A percentile compares a stretch with the other conserved stretches of the same genome.
These are phyloP conservation scores for Colletotrichum sp. DNA, from an alignment of 2,329 filamentous ascomycete species.

Conservation along the genomic window DNA sequence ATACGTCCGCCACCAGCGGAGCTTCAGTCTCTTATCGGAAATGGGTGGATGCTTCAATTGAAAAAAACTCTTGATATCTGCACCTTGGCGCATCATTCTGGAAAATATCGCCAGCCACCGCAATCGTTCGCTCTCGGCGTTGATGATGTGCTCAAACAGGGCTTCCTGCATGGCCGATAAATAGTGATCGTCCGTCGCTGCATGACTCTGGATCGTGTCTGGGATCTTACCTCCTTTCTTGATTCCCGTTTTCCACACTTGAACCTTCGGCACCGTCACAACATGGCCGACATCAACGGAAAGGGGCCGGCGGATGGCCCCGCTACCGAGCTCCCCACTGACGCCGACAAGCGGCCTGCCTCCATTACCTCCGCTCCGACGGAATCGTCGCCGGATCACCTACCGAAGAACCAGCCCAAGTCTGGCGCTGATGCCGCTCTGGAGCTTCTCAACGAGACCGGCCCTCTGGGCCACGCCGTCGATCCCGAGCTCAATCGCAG, in stretches of 20 bases:
- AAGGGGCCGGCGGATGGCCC: neutral
- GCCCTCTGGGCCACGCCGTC: neutral
- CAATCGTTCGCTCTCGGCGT: neutral
- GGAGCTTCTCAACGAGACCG: slow-evolving; percentile 9
- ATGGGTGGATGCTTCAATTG: neutral
- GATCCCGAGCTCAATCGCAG: slow-evolving; percentile 30
- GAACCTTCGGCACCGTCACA: neutral
- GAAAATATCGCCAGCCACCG: neutral
- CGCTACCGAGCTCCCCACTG: neutral
- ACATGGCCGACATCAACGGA: neutral
- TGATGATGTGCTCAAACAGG: neutral
- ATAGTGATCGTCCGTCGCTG: neutral
- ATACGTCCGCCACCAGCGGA: neutral
- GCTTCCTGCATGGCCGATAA: neutral
- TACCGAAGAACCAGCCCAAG: neutral
- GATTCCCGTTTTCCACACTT: neutral
- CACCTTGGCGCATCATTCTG: neutral
- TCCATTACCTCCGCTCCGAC: neutral
- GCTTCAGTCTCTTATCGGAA: neutral
- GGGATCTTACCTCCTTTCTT: neutral
- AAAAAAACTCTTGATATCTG: neutral
- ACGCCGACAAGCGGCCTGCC: neutral
- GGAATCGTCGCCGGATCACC: neutral
- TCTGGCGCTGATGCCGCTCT: slow-evolving; percentile 7
- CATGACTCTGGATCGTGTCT: neutral